These are phyloP conservation scores for Penicillium flavigenum DNA, from an alignment of 495 filamentous ascomycete species.

Conservation along the genomic window DNA sequence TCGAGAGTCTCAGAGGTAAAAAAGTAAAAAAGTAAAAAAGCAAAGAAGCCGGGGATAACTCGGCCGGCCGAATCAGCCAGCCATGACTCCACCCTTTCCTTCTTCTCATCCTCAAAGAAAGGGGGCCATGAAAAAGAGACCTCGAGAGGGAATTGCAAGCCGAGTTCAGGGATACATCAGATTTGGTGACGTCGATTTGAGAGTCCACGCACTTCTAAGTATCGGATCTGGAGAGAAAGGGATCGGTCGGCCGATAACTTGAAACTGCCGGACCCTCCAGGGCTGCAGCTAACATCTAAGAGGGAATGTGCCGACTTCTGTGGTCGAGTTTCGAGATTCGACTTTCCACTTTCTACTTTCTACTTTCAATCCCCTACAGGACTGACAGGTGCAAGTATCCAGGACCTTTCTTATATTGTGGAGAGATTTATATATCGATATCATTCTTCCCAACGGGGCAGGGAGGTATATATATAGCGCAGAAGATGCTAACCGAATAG, in stretches of 20 bases:
- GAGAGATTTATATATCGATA: not conserved
- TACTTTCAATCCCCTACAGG: not conserved
- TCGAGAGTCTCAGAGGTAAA: too few relatives aligned
- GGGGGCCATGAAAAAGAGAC: too few relatives aligned
- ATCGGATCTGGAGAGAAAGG: not conserved
- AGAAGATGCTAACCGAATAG: not conserved
- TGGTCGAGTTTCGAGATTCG: not conserved
- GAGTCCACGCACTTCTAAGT: not conserved
- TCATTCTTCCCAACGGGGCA: not conserved
- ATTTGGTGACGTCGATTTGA: too few relatives aligned
- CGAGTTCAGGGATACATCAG: too few relatives aligned
- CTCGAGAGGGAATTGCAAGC: too few relatives aligned
- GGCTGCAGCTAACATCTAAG: not conserved
- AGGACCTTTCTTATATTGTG: not conserved
- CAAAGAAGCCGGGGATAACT: conserved; percentile 17
- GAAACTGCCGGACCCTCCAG: not conserved
- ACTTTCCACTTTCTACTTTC: not conserved
- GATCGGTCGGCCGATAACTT: not conserved
- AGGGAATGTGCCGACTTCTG: not conserved
- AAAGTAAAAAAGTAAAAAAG: not conserved
- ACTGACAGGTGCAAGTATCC: not conserved
- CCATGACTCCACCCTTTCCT: conserved; percentile 1
- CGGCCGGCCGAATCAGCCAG: conserved; percentile 23
- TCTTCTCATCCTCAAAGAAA: too few relatives aligned
- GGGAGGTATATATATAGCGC: conserved; percentile 1